Evolutionary conservation across 2,329 filamentous ascomycete species (phyloP).

Genomic region (Trichoderma endophyticum): DNA sequence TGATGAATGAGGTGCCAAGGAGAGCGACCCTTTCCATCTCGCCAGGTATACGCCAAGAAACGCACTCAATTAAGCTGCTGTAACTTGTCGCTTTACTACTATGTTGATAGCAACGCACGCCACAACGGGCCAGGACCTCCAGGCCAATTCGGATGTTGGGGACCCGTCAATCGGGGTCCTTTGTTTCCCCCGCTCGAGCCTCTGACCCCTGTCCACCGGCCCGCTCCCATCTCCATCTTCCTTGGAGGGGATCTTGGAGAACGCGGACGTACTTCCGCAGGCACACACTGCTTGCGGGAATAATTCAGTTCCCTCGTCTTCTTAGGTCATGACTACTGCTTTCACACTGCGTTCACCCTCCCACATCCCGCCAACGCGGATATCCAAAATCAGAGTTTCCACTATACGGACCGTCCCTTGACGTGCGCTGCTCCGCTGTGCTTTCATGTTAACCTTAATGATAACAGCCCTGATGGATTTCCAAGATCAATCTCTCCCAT

Average conservation of each 20-base stretch:
- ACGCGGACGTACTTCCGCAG: background rate
- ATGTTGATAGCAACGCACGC: background rate
- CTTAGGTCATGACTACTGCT: background rate
- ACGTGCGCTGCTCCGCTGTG: background rate
- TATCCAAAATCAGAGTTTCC: background rate
- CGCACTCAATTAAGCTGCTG: background rate
- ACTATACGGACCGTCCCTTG: constrained; percentile 11
- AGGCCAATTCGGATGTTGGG: background rate
- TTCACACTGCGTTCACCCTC: background rate
- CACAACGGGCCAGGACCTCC: background rate
- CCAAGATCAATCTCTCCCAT: background rate
- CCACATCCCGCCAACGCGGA: background rate
- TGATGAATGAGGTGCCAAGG: background rate
- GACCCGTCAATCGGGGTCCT: background rate
- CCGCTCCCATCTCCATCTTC: constrained; percentile 14
- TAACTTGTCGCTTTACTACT: background rate
- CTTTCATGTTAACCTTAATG: background rate
- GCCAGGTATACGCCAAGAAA: background rate
- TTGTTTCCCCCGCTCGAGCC: background rate
- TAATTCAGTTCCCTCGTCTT: background rate
- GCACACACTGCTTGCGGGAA: background rate
- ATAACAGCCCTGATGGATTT: background rate
- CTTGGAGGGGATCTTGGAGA: background rate
- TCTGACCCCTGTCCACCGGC: background rate
- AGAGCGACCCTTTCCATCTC: background rate